Evolutionary conservation across 2,329 filamentous ascomycete genomes (phyloP).

Genomic region (Fusarium proliferatum): DNA sequence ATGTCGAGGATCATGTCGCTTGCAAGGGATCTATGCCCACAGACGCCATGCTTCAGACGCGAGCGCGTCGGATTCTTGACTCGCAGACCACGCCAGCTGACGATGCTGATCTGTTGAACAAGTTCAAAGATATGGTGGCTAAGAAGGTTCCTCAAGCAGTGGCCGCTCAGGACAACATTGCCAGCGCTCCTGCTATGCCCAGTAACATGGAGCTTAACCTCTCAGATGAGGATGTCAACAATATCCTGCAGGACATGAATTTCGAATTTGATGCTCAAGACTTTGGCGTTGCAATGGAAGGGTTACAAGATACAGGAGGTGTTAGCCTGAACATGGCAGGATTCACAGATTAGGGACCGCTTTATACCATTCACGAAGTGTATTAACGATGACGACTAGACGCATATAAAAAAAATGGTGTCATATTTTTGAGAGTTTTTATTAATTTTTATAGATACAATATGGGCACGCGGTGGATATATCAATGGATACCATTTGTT

Average conservation of each 20-base stretch:
- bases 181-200: conserved; percentile 32
- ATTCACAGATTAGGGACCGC: conserved; percentile 40
- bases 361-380: conserved; percentile 40
- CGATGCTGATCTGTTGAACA: conserved; percentile 61
- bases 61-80: conserved; percentile 61
- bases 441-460: neutral
- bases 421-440: neutral
- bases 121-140: conserved; percentile 63
- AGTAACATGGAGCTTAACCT: conserved; percentile 51
- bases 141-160: conserved; percentile 42
- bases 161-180: conserved; percentile 9
- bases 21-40: conserved; percentile 56
- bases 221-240: conserved; percentile 54
- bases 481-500: neutral
- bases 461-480: conserved; percentile 10
- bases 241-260: conserved; percentile 57
- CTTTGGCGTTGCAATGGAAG: conserved; percentile 43
- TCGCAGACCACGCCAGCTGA: conserved; percentile 64
- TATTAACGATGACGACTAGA: conserved; percentile 15
- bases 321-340: conserved; percentile 43
- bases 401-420: conserved; percentile 2
- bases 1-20: conserved; percentile 56
- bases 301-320: conserved; percentile 46
- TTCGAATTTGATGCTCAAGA: conserved; percentile 53
- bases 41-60: conserved; percentile 59